Conservation (phyloP, 176 grass and related monocot species). For the Rhipidocladum racemiflorum region DNA sequence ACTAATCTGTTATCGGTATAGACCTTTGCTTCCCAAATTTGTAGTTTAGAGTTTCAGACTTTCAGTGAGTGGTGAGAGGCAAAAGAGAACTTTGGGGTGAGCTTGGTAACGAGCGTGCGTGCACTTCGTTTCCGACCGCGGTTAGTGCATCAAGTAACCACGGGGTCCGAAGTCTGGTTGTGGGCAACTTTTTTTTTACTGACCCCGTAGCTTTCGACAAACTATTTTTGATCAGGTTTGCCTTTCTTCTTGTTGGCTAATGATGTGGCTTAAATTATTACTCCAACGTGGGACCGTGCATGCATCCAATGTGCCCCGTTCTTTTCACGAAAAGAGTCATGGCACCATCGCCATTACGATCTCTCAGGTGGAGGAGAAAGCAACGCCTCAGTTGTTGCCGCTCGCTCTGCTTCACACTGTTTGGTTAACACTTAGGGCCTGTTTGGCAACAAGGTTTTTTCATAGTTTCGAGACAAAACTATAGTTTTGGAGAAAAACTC, state of each 20-base stretch:
- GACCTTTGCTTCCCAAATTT: too few species aligned
- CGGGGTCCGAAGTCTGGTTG: not conserved
- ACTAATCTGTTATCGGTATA: too few species aligned
- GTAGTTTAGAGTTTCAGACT: too few species aligned
- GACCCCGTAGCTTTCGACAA: not conserved
- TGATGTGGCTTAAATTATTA: not conserved
- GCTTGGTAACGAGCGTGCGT: too few species aligned
- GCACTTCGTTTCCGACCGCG: too few species aligned
- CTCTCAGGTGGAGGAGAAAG: not conserved
- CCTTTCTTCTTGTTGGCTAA: not conserved
- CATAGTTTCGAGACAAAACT: too few species aligned
- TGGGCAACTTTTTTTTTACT: not conserved
- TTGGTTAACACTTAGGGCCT: too few species aligned
- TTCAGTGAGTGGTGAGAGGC: too few species aligned
- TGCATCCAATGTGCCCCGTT: not conserved
- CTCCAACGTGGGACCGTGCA: not conserved
- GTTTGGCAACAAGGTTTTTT: too few species aligned
- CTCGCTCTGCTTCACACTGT: not conserved
- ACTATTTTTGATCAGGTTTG: constrained; percentile 8
- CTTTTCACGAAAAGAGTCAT: not conserved
- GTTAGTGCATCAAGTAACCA: not conserved
- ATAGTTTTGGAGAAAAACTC: too few species aligned
- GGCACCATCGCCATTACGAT: not conserved
- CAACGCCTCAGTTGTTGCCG: not conserved
- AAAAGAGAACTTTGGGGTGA: too few species aligned